Base-by-base conservation (phyloP, 2,329 filamentous ascomycete species). In the Phyllosticta citrichinensis region DNA sequence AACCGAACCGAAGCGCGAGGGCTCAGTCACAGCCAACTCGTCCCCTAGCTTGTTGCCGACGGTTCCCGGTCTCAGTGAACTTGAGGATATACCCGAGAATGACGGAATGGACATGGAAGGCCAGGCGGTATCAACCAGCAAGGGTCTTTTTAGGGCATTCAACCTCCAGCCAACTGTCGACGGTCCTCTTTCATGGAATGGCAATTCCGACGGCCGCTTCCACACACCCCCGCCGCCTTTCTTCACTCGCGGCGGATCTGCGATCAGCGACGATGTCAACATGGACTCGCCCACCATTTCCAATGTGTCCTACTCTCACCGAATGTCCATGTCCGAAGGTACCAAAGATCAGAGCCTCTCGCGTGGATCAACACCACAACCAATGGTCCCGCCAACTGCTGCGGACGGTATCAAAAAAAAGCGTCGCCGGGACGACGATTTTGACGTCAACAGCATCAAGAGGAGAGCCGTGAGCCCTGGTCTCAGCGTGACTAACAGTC, bases 401-500 rank as follows among this genome's bases (percentile, higher is more conserved):
- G 74, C 69, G n/a, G 74, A 76, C 20, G 73, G 71, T 9, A 65
- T 76, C 22, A 75, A 74, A 64, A 76, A 74, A 62, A 94, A 93
- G 72, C 86, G 93, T n/a, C 84, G 91, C 22, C 83, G 91, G 61
- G 93, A 97, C 64, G 91, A 96, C 68, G 92, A 97, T 68, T 87
- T 96, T 62, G 92, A 97, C 70, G 87, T 89, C 1, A 82, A 86
- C 50, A 89, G 87, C 63, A 92, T 97, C 77, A 97, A 97, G 75
- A 84, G 93, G 17, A 84, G 93, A 52, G 93, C 93, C 24, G 93
- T 97, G 2, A 94, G 89, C 62, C 93, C 93, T 0, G 90, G 92
- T 17, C 86, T 97, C 80, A 96, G 91, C 71, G 87, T 88, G 1
- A 91, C 96, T 68, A 95, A 93, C 74, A 95, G 89, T 64, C 93